Base-by-base conservation (phyloP, 148 eudicot species). In the Silene uniflora region DNA sequence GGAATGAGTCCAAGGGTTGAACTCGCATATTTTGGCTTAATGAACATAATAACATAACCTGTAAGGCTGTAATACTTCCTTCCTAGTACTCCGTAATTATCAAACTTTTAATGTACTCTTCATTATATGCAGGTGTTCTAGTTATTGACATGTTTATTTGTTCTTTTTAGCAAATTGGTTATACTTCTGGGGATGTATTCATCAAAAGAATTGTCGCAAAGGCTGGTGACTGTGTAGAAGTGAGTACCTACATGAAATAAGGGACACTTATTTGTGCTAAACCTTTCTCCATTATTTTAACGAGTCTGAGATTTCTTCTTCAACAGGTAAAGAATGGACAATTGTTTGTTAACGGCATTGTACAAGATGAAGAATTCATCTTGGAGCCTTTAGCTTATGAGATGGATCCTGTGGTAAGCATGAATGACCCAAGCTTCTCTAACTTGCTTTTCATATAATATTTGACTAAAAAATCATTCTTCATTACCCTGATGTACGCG, bases 181-280 rank as follows among this genome's bases (percentile, higher is more conserved):
- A 69, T 75, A 79, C 87, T 82, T 78, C 91, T n/a, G 82, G 85
- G 35, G 88, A 88, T 67, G 97, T 87, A 8, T 89, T 93, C 73
- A 86, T 93, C 42, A 93, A 93, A 81, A 82, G 98, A 79, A 80
- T 93, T 44, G 98, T 93, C 42, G 98, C 95, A 19, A 88, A 83
- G 84, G 98, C 88, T 67, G 91, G 95, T 66, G 97, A 93, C 62
- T 80, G 75, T 76, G 93, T 93, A 55, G 95, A 90, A 83, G 98
- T 91, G 83, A 87, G 89, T 69, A 71, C 55, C 21, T 71, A 47
- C 52, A 21, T 10, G 25, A 5, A 24, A 3, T 17, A 39, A 11
- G 35, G 6, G 16, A 22, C 21, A 39, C 11, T 13, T 39, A 9
- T 12, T 22, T n/a, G 4, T 71, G 46, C 14, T 49, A 18, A 61